A percentile compares a stretch with the other conserved stretches of the same genome.
phyloP scores from a whole-genome alignment of 176 grass and related monocot genomes.

The Oryza rufipogon region DNA sequence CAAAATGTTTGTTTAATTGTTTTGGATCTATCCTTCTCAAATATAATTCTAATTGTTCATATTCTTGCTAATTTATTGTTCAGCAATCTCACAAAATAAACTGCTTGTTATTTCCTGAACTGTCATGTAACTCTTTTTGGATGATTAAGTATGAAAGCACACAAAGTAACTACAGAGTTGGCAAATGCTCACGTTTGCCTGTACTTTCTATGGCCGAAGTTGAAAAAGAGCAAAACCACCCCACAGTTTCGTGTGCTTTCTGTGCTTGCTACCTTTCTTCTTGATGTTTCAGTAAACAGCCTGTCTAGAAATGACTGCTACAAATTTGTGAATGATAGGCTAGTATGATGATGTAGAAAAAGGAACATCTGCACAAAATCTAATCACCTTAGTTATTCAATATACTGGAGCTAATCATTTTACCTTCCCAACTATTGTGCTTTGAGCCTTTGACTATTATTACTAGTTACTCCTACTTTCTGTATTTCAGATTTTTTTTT shows the following conservation, averaged over 20 bases:
- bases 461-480: background rate
- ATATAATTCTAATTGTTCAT: background rate
- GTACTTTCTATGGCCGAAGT: background rate
- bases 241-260: background rate
- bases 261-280: background rate
- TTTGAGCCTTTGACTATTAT: background rate
- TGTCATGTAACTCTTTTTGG: background rate
- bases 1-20: slow-evolving; percentile 18
- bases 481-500: slow-evolving; percentile 18
- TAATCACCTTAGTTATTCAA: slow-evolving; percentile 1
- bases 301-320: background rate
- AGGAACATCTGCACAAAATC: slow-evolving; percentile 1
- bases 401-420: slow-evolving; percentile 15
- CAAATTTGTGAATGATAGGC: slow-evolving; percentile 10
- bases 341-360: background rate
- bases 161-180: background rate
- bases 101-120: slow-evolving; percentile 4
- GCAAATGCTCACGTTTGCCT: background rate
- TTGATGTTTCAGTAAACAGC: background rate
- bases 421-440: background rate
- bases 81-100: background rate
- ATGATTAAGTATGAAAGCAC: background rate
- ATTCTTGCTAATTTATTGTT: background rate
- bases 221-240: slow-evolving; percentile 1
- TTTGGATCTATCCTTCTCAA: background rate